Percentiles rank a stretch among this genome's conserved stretches.
These are phyloP conservation scores for Parastagonospora avenae DNA, from an alignment of 2,329 filamentous ascomycete species.

Conservation along the genomic window DNA sequence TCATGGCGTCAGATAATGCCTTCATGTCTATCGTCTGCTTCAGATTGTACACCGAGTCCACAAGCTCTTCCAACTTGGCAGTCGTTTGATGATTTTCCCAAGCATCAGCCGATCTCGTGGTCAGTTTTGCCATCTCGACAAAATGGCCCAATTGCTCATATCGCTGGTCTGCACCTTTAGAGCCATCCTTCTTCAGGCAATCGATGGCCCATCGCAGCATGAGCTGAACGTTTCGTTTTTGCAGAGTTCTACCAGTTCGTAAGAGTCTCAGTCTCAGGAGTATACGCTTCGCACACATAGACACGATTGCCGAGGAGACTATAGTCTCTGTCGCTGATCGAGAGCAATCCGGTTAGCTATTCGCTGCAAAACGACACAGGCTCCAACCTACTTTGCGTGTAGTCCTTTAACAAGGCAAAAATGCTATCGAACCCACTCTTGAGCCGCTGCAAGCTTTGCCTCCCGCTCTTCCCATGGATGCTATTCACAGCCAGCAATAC, in stretches of 20 bases:
- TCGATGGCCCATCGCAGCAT: slow-evolving; percentile 4
- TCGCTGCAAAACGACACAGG: no score
- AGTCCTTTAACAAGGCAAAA: slow-evolving; percentile 2
- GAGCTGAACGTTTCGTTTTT: slow-evolving; percentile 4
- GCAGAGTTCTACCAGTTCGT: neutral
- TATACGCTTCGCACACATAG: slow-evolving; percentile 16
- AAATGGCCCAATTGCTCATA: slow-evolving; percentile 1
- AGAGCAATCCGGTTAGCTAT: no score
- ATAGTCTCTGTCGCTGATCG: slow-evolving; percentile 4
- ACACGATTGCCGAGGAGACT: slow-evolving; percentile 13
- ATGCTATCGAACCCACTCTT: slow-evolving; percentile 2
- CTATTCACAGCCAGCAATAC: slow-evolving; percentile 11
- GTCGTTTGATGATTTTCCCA: slow-evolving; percentile 17
- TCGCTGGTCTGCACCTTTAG: neutral
- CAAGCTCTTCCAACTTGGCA: slow-evolving; percentile 7
- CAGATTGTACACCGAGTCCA: slow-evolving; percentile 10
- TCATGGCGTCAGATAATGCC: slow-evolving; percentile 11
- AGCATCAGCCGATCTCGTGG: slow-evolving; percentile 12
- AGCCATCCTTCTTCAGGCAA: neutral
- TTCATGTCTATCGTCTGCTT: slow-evolving; percentile 7
- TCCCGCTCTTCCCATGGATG: neutral
- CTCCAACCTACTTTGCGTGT: neutral
- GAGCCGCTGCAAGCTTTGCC: neutral
- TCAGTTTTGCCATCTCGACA: slow-evolving; percentile 12
- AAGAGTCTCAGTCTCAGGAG: slow-evolving; percentile 14